Evolutionary conservation across 768 basidiomycete species (phyloP).

Genomic region (Hysterangium stoloniferum): DNA sequence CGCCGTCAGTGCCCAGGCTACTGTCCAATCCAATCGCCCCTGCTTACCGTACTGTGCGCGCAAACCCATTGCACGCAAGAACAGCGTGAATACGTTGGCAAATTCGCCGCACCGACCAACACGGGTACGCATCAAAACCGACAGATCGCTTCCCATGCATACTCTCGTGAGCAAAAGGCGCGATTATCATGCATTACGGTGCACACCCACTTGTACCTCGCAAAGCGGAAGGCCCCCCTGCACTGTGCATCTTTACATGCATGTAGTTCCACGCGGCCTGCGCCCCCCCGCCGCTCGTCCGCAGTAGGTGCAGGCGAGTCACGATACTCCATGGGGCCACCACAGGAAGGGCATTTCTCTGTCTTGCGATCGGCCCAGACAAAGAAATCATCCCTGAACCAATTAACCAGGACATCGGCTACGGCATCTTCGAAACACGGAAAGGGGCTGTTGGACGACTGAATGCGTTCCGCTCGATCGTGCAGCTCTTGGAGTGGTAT

Average conservation of each 20-base stretch:
- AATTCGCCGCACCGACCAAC: slow-evolving; percentile 26
- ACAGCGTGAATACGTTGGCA: slow-evolving; percentile 32
- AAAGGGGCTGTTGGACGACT: slow-evolving; percentile 5
- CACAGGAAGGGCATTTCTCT: slow-evolving; percentile 24
- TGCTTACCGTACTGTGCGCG: slow-evolving; percentile 24
- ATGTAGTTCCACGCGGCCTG: slow-evolving; percentile 29
- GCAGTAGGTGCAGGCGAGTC: slow-evolving; percentile 17
- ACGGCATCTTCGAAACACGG: slow-evolving; percentile 24
- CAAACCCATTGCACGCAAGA: slow-evolving; percentile 26
- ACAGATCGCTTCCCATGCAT: slow-evolving; percentile 17
- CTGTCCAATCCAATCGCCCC: not conserved
- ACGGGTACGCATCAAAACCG: slow-evolving; percentile 24
- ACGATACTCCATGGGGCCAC: slow-evolving; percentile 16
- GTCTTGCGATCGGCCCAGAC: slow-evolving; percentile 32
- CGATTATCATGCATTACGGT: not conserved
- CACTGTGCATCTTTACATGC: slow-evolving; percentile 21
- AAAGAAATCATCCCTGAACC: slow-evolving; percentile 32
- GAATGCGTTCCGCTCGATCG: slow-evolving; percentile 15
- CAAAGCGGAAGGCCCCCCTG: slow-evolving; percentile 21
- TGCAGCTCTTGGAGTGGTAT: slow-evolving; percentile 20
- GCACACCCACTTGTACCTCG: slow-evolving; percentile 25
- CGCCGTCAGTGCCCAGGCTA: not conserved
- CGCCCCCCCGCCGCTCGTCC: slow-evolving; percentile 25
- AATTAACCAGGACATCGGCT: slow-evolving; percentile 26
- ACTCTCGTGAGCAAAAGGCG: not conserved